A percentile compares a stretch with the other conserved stretches of the same genome.
phyloP scores from a whole-genome alignment of 2,329 filamentous ascomycete species.

The Chalaropsis ovoidea region DNA sequence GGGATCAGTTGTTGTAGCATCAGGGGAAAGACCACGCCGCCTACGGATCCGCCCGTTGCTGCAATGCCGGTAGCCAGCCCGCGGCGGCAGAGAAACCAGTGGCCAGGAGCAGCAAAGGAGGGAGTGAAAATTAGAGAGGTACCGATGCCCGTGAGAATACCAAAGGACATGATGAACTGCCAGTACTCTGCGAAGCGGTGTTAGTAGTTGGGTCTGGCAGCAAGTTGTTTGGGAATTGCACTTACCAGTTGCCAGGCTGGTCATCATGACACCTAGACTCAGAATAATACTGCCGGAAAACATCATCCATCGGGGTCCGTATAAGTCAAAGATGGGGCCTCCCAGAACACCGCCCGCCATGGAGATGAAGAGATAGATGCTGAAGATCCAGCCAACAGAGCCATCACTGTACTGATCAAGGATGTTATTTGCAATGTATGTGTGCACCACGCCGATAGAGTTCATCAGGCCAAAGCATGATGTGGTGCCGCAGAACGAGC shows the following conservation, averaged over 20 bases:
- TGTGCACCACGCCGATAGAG: conserved; percentile 64
- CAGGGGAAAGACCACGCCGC: conserved; percentile 55
- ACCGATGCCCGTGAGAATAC: conserved; percentile 60
- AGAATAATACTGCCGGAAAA: conserved; percentile 52
- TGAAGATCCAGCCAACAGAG: conserved; percentile 77
- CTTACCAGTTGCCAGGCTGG: conserved; percentile 55
- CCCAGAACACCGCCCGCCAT: conserved; percentile 77
- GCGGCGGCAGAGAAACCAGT: conserved; percentile 66
- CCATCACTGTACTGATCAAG: conserved; percentile 56
- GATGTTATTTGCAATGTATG: conserved; percentile 64
- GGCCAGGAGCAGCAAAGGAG: conserved; percentile 61
- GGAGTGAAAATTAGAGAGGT: conserved; percentile 70
- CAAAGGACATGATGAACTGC: conserved; percentile 71
- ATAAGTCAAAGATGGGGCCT: conserved; percentile 69
- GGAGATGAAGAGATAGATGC: conserved; percentile 67
- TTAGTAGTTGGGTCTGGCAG: not conserved
- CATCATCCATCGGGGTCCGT: conserved; percentile 60
- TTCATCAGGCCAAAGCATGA: conserved; percentile 65
- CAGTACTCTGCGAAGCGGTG: conserved; percentile 47
- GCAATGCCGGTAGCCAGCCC: conserved; percentile 74
- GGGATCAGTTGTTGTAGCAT: conserved; percentile 39
- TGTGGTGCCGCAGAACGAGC: conserved; percentile 61
- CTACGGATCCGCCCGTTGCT: conserved; percentile 53
- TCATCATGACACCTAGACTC: conserved; percentile 51
- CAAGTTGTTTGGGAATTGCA: not conserved